A percentile compares a stretch with the other conserved stretches of the same genome.
Conservation (phyloP, 306 rosid species). For the Cucurbita maxima region DNA sequence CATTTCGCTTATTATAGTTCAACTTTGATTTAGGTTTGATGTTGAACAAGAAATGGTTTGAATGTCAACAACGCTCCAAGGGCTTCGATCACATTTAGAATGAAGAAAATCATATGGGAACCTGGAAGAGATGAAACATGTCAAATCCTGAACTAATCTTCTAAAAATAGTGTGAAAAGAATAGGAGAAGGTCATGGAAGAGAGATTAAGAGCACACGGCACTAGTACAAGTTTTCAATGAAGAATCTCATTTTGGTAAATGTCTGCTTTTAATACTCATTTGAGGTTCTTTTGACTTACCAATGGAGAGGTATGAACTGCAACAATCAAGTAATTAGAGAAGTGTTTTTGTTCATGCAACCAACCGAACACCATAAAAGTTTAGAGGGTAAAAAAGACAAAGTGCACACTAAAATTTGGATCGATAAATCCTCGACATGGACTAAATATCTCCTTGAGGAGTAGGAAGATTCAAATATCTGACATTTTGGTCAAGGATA, state of each 20-base stretch:
- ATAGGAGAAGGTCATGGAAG: neutral
- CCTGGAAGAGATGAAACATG: conserved; percentile 17
- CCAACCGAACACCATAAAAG: no score
- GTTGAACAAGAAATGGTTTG: conserved; percentile 13
- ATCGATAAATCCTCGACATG: neutral
- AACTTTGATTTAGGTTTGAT: neutral
- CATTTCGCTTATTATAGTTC: neutral
- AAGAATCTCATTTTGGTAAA: neutral
- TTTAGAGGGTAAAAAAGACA: no score
- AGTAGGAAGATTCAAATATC: neutral
- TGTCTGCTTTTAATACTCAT: neutral
- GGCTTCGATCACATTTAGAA: conserved; percentile 23
- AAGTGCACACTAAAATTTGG: neutral
- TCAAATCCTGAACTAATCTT: neutral
- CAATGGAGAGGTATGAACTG: neutral
- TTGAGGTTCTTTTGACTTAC: neutral
- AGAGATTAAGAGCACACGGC: no score
- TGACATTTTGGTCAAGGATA: no score
- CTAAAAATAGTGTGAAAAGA: neutral
- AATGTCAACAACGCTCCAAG: conserved; percentile 35
- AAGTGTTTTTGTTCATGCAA: neutral
- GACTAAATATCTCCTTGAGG: neutral
- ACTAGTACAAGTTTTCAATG: no score
- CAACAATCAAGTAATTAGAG: neutral
- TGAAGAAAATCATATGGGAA: conserved; percentile 28